Base-by-base conservation (phyloP, 179 eudicot species). In the Camellia oleifera region DNA sequence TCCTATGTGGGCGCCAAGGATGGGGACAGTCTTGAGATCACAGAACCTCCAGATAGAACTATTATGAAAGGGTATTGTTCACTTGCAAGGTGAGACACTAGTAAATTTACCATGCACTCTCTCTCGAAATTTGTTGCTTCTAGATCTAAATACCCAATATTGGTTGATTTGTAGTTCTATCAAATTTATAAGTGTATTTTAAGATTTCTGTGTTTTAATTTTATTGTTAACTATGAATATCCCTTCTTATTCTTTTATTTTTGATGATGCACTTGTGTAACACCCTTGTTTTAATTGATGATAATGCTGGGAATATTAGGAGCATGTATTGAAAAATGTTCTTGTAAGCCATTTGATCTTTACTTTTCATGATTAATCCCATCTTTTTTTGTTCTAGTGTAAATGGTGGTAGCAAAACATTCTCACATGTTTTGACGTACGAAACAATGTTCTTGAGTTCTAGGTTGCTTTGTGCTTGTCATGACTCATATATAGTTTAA, bases 251-350 rank as follows among this genome's bases (percentile, higher is more conserved):
- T 10, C 23, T 7, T 65, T 61, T 11, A 54, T 18, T 12, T 91
- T 92, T 13, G 97, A 93, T 75, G 94, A 92, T 84, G 81, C 88
- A 92, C 87, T 85, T 95, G 86, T 81, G 93, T 82, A 95, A 95
- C 84, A 89, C 97, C 18, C 98, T 91, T 72, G 97, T 95, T 53
- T 76, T 95, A 77, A 91, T 95, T 77, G 98, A 95, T 87, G 94
- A 93, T 83, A 62, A 26, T 26, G 32, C 86, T 63, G 97, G 98
- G 44, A 88, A 83, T 70, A 89, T 93, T 79, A 85, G 83, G 81
- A 86, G 91, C 89, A 90, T 86, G 40, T 95, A 88, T 80, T 85
- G 90, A 62, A 95, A 95, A 84, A 92, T 95, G 88, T 93, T 90
- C 84, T 53, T 95, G 97, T 95, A 83, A 84, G 97, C 79, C 56